These are phyloP conservation scores for Rhizophagus clarus DNA, from an alignment of 192 early-diverging fungal species.

Conservation along the genomic window DNA sequence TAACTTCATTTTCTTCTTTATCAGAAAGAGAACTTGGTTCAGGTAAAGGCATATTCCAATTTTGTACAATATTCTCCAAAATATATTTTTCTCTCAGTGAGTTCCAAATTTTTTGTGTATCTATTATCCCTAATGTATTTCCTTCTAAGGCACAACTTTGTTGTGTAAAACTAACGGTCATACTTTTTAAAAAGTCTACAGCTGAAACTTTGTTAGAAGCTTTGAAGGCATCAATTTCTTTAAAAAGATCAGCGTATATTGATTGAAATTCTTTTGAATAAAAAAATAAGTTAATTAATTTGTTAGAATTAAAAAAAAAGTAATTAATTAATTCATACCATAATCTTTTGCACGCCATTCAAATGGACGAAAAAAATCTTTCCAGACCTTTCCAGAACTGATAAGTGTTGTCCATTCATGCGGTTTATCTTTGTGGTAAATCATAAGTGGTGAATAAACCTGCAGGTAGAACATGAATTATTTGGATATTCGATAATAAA, in stretches of 20 bases:
- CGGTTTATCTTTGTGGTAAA: too few relatives aligned
- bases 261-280: neutral
- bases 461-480: too few relatives aligned
- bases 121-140: constrained; percentile 4
- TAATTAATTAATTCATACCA: neutral
- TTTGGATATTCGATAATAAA: too few relatives aligned
- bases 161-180: constrained; percentile 18
- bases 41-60: constrained; percentile 5
- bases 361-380: constrained; percentile 23
- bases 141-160: constrained; percentile 20
- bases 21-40: too few relatives aligned
- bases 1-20: too few relatives aligned
- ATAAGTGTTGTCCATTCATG: neutral
- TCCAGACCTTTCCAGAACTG: constrained; percentile 19
- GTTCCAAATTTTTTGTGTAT: constrained; percentile 17
- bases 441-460: too few relatives aligned
- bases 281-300: constrained; percentile 9
- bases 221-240: constrained; percentile 17
- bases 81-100: neutral
- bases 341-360: constrained; percentile 13
- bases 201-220: neutral
- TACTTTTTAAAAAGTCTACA: constrained; percentile 10
- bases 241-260: neutral
- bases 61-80: constrained; percentile 16
- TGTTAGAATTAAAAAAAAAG: neutral